Evolutionary conservation across 2,329 filamentous ascomycete species (phyloP), one percentile per base, ranked within the genome.

Genomic region (Fusarium setosum): DNA sequence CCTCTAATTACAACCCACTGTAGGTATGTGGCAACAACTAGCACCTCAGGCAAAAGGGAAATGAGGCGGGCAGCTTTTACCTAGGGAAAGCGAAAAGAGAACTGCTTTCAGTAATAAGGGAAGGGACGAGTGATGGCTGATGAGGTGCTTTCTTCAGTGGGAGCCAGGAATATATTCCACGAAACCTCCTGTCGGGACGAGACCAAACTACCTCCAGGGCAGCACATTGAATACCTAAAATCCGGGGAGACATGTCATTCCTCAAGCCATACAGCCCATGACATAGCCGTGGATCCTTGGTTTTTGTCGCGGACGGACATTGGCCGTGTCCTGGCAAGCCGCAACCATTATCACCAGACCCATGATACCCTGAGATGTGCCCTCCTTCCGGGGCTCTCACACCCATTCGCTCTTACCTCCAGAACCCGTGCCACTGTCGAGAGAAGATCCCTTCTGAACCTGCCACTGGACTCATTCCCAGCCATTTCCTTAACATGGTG

Each of bases 341-440:
- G 57, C 62, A 52, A 54, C 65, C 62, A 65, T 47, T 41, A 66
- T 66, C 63, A 66, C 63, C 58, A 63, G 63, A 66, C 63, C 53
- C 51, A 47, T 60, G 58, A 67, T 66, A 53, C 21, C n/a, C 42
- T 31, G 57, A 56, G 37, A 38, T 55, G 41, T 45, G 53, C 49
- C 63, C 49, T 63, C 42, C 17, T 41, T 26, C 37, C 44, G 31
- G 40, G 41, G 35, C 41, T 41, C 26, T 49, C 59, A 66, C 63
- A 66, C 63, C 63, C 63, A 49, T 32, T 59, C 45, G 21, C 40
- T 41, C 23, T 42, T 38, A 37, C 40, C 49, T 56, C 34, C n/a
- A 60, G 40, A 45, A 29, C 45, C 32, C 41, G 44, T 63, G 34
- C 47, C 59, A 41, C 49, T 26, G 17, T 32, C 12, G 32, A 29